phyloP scores from a whole-genome alignment of 208 protist genomes.

The Trypanosoma vivax region DNA sequence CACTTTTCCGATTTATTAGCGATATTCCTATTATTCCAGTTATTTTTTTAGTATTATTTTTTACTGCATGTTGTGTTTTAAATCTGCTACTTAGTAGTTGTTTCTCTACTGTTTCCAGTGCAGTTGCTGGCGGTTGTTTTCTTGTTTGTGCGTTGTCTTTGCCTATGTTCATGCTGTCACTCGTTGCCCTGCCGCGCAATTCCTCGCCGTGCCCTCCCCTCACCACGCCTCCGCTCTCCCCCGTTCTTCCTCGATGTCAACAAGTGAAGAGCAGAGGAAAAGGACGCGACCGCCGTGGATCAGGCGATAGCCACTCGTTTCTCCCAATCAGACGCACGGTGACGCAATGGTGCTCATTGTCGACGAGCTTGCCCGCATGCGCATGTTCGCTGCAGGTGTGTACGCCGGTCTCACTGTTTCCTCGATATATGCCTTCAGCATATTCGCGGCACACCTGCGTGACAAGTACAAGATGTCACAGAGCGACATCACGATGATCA shows the following conservation, averaged over 20 bases:
- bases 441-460: conserved; percentile 55
- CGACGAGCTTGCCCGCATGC: background rate
- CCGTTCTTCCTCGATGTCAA: too few relatives aligned
- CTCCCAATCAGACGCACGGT: too few relatives aligned
- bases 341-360: background rate
- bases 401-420: conserved; percentile 54
- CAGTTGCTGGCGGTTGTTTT: background rate
- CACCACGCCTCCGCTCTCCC: too few relatives aligned
- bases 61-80: background rate
- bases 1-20: too few relatives aligned
- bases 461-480: conserved; percentile 56
- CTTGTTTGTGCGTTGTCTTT: too few relatives aligned
- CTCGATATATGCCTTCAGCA: conserved; percentile 69
- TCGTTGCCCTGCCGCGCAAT: too few relatives aligned
- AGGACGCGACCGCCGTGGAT: too few relatives aligned
- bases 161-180: too few relatives aligned
- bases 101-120: background rate
- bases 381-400: conserved; percentile 26
- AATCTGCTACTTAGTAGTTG: background rate
- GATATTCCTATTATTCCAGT: too few relatives aligned
- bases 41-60: background rate
- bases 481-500: conserved; percentile 76
- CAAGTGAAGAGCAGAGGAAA: too few relatives aligned
- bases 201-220: too few relatives aligned
- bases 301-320: too few relatives aligned